phyloP scores from a whole-genome alignment of 441 rosid genomes.

The Adansonia rubrostipa region DNA sequence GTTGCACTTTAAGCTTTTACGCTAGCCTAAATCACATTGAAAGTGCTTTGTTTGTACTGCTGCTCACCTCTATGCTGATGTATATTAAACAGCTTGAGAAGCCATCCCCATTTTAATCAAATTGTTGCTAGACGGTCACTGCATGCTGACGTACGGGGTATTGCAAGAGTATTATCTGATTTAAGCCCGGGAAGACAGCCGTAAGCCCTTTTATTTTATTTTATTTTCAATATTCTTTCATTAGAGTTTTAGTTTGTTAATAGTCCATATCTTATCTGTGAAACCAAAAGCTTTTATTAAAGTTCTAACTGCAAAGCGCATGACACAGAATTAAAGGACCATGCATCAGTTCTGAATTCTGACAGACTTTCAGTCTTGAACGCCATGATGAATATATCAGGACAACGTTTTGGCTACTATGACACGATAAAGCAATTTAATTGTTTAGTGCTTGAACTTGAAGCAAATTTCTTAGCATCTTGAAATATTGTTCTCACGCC shows the following conservation, averaged over 20 bases:
- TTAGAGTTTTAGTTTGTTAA: not conserved
- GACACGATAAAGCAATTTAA: not conserved
- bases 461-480: too few relatives aligned
- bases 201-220: slow-evolving; percentile 50
- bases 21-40: not conserved
- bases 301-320: not conserved
- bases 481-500: too few relatives aligned
- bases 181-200: slow-evolving; percentile 86
- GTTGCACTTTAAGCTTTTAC: not conserved
- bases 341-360: not conserved
- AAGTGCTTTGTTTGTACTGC: slow-evolving; percentile 17
- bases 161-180: slow-evolving; percentile 74
- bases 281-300: not conserved
- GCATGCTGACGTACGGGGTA: slow-evolving; percentile 59
- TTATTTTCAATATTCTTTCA: not conserved
- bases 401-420: not conserved
- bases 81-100: slow-evolving; percentile 67
- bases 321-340: not conserved
- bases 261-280: not conserved
- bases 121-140: slow-evolving; percentile 60
- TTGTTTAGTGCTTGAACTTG: not conserved
- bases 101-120: slow-evolving; percentile 68
- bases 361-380: not conserved
- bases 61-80: slow-evolving; percentile 20
- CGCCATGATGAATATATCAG: too few relatives aligned